These are phyloP conservation scores for Cicer chorassanicum DNA, from an alignment of 306 rosid species.

Conservation along the genomic window DNA sequence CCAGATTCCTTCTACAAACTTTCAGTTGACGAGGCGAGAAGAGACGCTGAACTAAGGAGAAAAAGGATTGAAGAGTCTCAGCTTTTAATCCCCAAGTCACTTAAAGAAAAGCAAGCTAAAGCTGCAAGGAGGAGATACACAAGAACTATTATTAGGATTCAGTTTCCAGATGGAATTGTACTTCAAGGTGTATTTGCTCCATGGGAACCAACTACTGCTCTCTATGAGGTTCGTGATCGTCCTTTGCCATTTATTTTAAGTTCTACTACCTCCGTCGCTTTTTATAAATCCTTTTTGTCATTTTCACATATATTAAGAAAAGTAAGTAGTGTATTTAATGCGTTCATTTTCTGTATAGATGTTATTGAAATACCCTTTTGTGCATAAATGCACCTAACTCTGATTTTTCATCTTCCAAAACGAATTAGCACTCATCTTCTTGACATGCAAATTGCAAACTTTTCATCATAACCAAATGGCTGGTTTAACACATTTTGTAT, in stretches of 20 bases:
- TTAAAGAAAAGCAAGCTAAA: constrained; percentile 89
- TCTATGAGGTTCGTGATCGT: constrained; percentile 86
- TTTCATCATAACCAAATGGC: background rate
- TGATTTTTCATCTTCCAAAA: no score
- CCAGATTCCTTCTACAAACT: constrained; percentile 89
- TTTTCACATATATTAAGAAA: no score
- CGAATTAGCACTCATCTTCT: constrained; percentile 1
- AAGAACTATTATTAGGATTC: constrained; percentile 74
- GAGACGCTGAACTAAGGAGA: constrained; percentile 86
- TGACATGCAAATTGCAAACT: constrained; percentile 4
- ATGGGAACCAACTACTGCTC: constrained; percentile 71
- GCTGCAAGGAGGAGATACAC: constrained; percentile 69
- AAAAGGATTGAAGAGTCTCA: constrained; percentile 92
- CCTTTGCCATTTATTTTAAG: constrained; percentile 34
- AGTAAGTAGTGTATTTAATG: no score
- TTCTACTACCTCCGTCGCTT: background rate
- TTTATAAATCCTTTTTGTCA: no score
- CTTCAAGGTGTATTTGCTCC: constrained; percentile 91
- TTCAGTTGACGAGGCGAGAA: constrained; percentile 73
- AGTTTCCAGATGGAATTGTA: constrained; percentile 93
- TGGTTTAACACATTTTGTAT: constrained; percentile 1
- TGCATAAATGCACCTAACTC: no score
- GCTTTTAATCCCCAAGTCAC: constrained; percentile 84
- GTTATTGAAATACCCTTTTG: no score
- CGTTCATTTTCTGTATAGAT: no score